Conservation (phyloP, 306 rosid genomes). For the Casuarina glauca region DNA sequence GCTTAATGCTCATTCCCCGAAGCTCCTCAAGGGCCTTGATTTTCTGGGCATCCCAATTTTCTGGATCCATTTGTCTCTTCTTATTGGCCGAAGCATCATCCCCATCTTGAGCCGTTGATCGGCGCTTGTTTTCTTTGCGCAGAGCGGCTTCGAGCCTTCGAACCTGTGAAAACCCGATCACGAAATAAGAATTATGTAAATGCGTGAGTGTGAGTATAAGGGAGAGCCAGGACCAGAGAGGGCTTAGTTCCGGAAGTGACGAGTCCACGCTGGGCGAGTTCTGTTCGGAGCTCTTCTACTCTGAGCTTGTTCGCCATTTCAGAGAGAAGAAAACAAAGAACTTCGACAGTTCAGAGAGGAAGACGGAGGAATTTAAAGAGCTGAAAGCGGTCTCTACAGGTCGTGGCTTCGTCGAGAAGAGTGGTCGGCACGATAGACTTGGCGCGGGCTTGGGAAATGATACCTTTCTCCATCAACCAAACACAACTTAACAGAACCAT, state of each 20-base stretch:
- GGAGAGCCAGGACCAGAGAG: conserved; percentile 47
- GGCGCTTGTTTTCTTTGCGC: conserved; percentile 40
- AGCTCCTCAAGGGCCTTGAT: conserved; percentile 39
- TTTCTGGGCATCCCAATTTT: conserved; percentile 34
- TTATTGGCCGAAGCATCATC: conserved; percentile 27
- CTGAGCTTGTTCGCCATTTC: conserved; percentile 67
- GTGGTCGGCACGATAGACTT: conserved; percentile 5
- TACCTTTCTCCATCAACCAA: too few species aligned
- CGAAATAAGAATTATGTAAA: background rate
- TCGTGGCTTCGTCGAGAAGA: background rate
- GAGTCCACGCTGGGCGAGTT: conserved; percentile 75
- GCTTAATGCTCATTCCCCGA: conserved; percentile 36
- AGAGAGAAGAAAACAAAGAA: background rate
- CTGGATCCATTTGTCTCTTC: conserved; percentile 50
- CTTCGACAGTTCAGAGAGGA: too few species aligned
- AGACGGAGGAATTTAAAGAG: background rate
- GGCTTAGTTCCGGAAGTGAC: conserved; percentile 66
- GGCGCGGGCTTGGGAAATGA: background rate
- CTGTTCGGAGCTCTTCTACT: conserved; percentile 70
- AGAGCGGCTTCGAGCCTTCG: conserved; percentile 61
- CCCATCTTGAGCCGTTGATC: background rate
- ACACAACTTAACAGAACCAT: too few species aligned
- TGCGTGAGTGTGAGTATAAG: background rate
- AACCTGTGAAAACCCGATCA: conserved; percentile 41
- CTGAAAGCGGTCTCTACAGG: too few species aligned